Evolutionary conservation across 2,329 filamentous ascomycete genomes (phyloP), one percentile per base, ranked within the genome.

Genomic region (Rutstroemia sp.): DNA sequence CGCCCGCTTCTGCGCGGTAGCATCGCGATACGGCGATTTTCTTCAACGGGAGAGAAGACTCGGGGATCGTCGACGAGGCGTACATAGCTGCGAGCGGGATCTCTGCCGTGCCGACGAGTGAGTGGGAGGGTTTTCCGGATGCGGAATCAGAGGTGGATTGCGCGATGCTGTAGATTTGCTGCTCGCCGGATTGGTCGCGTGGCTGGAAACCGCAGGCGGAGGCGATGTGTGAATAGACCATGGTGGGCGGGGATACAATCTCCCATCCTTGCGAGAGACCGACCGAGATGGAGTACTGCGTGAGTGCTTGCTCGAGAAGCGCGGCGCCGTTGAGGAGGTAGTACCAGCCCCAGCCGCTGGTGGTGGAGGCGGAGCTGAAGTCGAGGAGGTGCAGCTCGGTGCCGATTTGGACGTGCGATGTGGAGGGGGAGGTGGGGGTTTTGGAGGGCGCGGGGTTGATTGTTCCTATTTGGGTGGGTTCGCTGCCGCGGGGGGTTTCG

Each of bases 291-390:
- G 94, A 86, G 70, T 95, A 96, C 70, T 92, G 87, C 12, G 97
- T 76, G 3, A 99, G 80, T 0, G 94, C 94, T 69, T 97, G 92
- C 73, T 99, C 94, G n/a, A 99, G 80, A 70, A 94, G 82, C 0
- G 92, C 92, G 8, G 85, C 94, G 67, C 95, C 92, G 68, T 92
- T 89, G n/a, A 89, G 77, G 10, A 99, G 82, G 72, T 91, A 97
- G 75, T 99, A 99, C 89, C 91, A 99, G 1, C 94, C 94, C 92
- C 92, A 99, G 39, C 94, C 94, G 3, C 87, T 89, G 1, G 89
- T 86, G n/a, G 81, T 84, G 2, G 86, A 86, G 5, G 91, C 90
- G 58, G 81, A 85, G 5, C 87, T 78, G 68, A 99, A 96, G 73
- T 99, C 92, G 51, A 99, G 77, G n/a, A 99, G 79, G 36, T 86